Base-by-base conservation (phyloP, 257 asterid genomes). In the Mitragyna speciosa region DNA sequence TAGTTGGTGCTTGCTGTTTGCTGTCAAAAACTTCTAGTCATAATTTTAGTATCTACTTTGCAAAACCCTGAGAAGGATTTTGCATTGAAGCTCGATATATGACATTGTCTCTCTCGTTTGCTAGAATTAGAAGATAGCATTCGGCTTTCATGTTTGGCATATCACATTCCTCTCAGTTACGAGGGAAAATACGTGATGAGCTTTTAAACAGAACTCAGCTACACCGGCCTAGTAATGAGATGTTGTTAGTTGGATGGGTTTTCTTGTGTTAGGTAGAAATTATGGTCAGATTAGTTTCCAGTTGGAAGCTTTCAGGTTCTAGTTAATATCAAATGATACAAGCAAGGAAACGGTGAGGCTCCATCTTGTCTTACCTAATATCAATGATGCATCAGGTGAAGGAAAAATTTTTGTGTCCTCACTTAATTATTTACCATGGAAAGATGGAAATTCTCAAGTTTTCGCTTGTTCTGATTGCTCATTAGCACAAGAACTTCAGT, bases 311-410 rank as follows among this genome's bases (percentile, higher is more conserved):
- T 31, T 1, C n/a, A 61, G 26, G 31, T 36, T 30, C 41, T 36
- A 36, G 41, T 36, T 36, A 36, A 36, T 4, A 4, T 2, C 41
- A 28, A 28, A 19, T 51, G 30, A 72, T 31, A 36, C 66, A 49
- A 73, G 51, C 28, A 56, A 22, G 69, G 30, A 73, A 39, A 31
- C 31, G 78, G 24, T 75, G 36, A 54, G 28, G 78, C 56, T 52
- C 47, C 78, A 73, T 73, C 36, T 43, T 54, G 41, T 36, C 4
- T 75, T 65, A 58, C 68, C 70, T 58, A 59, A 59, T 28, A 36
- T 75, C 48, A 58, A 75, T 43, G 39, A 70, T 41, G 73, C 75
- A 70, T 70, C 75, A 12, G 16, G 28, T 43, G 20, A 75, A 75
- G n/a, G 58, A 75, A 76, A 20, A 17, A 41, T 43, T 59, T 59